These are phyloP conservation scores for Gynochthodes officinalis DNA, from an alignment of 257 asterid genomes.

Conservation along the genomic window DNA sequence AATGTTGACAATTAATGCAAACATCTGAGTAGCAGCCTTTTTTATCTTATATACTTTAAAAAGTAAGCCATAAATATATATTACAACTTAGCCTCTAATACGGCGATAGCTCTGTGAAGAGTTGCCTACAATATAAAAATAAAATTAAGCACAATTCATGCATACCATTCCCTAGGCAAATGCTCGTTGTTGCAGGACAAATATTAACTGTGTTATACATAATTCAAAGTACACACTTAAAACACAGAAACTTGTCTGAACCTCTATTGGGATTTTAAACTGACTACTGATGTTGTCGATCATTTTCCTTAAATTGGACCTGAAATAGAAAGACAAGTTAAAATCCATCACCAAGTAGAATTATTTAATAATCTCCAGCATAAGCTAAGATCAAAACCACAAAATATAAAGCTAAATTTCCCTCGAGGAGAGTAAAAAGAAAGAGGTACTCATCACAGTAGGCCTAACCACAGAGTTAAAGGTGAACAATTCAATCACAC, in stretches of 20 bases:
- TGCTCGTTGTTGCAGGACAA: not conserved
- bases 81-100: not conserved
- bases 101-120: not conserved
- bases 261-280: slow-evolving; percentile 71
- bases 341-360: not conserved
- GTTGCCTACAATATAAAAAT: not conserved
- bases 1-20: not conserved
- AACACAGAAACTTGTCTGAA: slow-evolving; percentile 26
- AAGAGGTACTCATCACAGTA: not conserved
- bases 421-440: not conserved
- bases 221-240: slow-evolving; percentile 3
- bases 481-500: too few relatives aligned
- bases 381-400: too few relatives aligned
- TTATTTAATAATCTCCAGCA: not conserved
- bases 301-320: slow-evolving; percentile 68
- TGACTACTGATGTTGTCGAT: slow-evolving; percentile 59
- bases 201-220: not conserved
- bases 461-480: too few relatives aligned
- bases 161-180: not conserved
- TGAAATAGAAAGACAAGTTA: slow-evolving; percentile 30
- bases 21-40: not conserved
- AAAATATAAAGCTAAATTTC: not conserved
- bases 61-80: not conserved
- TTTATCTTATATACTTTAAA: not conserved
- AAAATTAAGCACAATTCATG: not conserved